phyloP scores from a whole-genome alignment of 2,329 filamentous ascomycete species.

The Uncinocarpus reesii region DNA sequence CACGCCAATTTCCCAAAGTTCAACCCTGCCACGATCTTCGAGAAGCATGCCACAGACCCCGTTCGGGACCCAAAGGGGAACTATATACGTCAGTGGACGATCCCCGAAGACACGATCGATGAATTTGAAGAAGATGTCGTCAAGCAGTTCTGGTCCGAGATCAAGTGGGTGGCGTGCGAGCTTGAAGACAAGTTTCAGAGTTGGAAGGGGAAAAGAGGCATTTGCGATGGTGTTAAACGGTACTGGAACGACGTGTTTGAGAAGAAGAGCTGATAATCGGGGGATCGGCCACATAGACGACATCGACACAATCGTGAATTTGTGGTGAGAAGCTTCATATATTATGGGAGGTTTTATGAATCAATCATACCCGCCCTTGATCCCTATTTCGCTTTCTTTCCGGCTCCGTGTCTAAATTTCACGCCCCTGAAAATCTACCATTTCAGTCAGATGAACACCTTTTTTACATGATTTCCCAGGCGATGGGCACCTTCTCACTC shows the following conservation, averaged over 20 bases:
- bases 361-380: too few species aligned
- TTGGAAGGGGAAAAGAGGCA: conserved; percentile 26
- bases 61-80: conserved; percentile 26
- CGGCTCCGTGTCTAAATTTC: too few species aligned
- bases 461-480: too few species aligned
- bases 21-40: conserved; percentile 31
- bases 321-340: too few species aligned
- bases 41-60: conserved; percentile 23
- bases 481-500: too few species aligned
- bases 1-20: conserved; percentile 36
- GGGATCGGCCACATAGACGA: too few species aligned
- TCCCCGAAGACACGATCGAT: conserved; percentile 23
- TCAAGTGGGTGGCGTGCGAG: conserved; percentile 31
- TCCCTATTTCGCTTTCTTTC: too few species aligned
- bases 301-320: too few species aligned
- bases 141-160: conserved; percentile 31
- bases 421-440: too few species aligned
- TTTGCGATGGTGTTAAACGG: conserved; percentile 26
- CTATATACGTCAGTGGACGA: conserved; percentile 28
- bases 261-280: background rate
- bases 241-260: conserved; percentile 31
- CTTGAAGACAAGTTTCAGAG: conserved; percentile 27
- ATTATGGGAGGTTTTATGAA: too few species aligned
- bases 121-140: conserved; percentile 31
- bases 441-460: too few species aligned